Evolutionary conservation across 129 eudicot genomes (phyloP), one percentile per base, ranked within the genome.

Genomic region (Rutidosis leptorrhynchoides): DNA sequence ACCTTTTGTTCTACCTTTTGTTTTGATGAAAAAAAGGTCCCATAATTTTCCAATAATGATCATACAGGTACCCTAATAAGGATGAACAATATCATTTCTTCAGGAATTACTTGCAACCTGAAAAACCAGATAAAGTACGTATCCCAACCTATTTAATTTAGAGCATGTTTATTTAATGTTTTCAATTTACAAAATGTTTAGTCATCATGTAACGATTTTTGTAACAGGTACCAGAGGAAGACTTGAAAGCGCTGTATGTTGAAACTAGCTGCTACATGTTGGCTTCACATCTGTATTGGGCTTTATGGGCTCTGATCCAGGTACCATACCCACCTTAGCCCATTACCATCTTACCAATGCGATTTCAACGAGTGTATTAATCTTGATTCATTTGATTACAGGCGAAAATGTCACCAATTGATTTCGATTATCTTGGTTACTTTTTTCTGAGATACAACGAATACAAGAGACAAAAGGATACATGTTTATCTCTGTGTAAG

Each of bases 231-330:
- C 67, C 88, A n/a, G 84, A 82, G 26, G 49, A 73, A 24, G 92
- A 80, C 43, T 76, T 93, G 59, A 82, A 86, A 45, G 80, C 75
- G 16, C 79, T 93, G 21, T 86, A 86, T 65, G 81, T 86, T 61
- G 99, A 93, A 80, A 86, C 96, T 29, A 82, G 77, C 67, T 45
- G 80, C 65, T 94, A 84, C 77, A 87, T 79, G 88, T 65, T 94
- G 70, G 95, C 95, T 74, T 94, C 99, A 70, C 99, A 89, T 68
- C 25, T 94, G 67, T 94, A 82, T 64, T 94, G 99, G 99, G 99
- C 99, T 40, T 25, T 94, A 75, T 94, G 99, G 99, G 99, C 97
- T 58, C 61, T 89, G 40, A 94, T 93, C 62, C 99, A 93, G 99
- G 99, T 93, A 80, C 19, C 49, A 28, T 20, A 14, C 2, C 35